Evolutionary conservation across 192 early-diverging fungal species (phyloP), one percentile per base, ranked within the genome.

Genomic region (Nowakowskiella sp.): DNA sequence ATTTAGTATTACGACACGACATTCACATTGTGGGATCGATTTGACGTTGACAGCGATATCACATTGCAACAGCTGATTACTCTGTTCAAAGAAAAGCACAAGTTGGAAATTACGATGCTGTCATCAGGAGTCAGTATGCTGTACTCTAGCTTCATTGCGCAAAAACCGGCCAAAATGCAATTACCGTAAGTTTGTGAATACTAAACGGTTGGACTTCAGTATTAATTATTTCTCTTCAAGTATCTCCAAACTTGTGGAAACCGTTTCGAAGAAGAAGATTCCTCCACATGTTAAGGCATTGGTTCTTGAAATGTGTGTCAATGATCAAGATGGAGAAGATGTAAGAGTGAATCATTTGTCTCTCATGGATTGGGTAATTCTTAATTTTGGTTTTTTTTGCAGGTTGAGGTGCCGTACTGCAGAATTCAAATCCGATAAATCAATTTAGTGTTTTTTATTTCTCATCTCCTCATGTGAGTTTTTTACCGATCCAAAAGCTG

Each of bases 11-110:
- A 90, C 61, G 92, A 86, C 51, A 68, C 53, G 0, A 80, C 91
- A 65, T 94, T 85, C 63, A 94, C 83, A 27, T 74, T 95, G 19
- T 99, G 96, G 96, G 96, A 99, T 58, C 81, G 91, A 31, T 91
- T 99, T 63, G 87, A 90, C 52, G 76, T 94, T 32, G 58, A 83
- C 36, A 70, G 72, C 5, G 88, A 97, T 59, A 54, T 92, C 31
- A 96, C 94, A 1, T 69, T 99, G 62, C 77, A 89, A 66, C 85
- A 92, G 60, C 80, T 97, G 31, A 72, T 99, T 44, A 84, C 92
- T 59, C 68, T 81, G 51, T 94, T 99, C 65, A 60, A 84, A 71
- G 62, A 71, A 0, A 67, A 90, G 56, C 83, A 92, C 66, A 75
- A 86, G 49, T 70, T 99, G 32, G 91, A 93, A 42, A 79, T 96